Evolutionary conservation across 192 early-diverging fungal species (phyloP), one percentile per base, ranked within the genome.

Genomic region (Coemansia sp.): DNA sequence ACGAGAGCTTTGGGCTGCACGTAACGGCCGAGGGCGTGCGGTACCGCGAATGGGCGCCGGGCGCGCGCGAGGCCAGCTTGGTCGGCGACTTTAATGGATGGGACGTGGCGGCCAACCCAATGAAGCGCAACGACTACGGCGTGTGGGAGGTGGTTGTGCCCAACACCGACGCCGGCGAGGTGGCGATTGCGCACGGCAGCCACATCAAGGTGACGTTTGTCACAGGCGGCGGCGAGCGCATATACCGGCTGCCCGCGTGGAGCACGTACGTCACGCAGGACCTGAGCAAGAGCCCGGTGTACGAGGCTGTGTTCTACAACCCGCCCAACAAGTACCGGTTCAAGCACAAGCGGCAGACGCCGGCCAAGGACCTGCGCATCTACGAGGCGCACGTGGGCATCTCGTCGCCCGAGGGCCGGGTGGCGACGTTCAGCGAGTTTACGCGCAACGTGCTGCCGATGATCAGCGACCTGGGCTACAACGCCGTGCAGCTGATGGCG

Each of bases 331-430:
- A 80, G 54, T 97, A 97, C 71, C 61, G 69, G 16, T 92, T 90
- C 83, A 93, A 93, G 71, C 81, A 97, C 87, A 80, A 82, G 71
- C 66, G 77, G 6, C 94, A 92, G 25, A 76, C 85, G 40, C 87
- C 86, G 36, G 91, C 92, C 2, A 74, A 60, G 12, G 76, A 73
- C 32, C 74, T 95, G 33, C 84, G 92, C 48, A 89, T 98, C 64
- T 98, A 98, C 77, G 96, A 98, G 75, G 90, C 95, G 5, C 96
- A 98, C 73, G 91, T 98, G 17, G 96, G 96, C 8, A 98, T 98
- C 65, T 90, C 95, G 31, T 90, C 94, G 17, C 83, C 88, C 8
- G 95, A 98, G 72, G 83, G 76, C 18, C 83, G 88, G 1, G 89
- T 95, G 34, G 89, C 89, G n/a, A 90, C 90, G 5, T 98, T 91